These are phyloP conservation scores for Mortierella claussenii DNA, from an alignment of 192 early-diverging fungal genomes.

Conservation along the genomic window DNA sequence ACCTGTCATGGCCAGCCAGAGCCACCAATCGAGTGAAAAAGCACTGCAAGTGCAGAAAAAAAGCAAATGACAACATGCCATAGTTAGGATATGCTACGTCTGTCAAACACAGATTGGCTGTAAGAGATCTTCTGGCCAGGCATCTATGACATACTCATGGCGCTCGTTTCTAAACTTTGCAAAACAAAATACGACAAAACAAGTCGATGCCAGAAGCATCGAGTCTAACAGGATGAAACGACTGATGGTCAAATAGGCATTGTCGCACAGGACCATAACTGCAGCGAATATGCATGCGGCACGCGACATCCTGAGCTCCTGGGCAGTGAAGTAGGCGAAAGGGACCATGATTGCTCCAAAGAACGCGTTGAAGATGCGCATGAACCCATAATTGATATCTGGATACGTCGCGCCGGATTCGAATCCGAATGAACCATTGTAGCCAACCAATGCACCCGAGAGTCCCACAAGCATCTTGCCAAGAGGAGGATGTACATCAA, in stretches of 20 bases:
- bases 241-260: constrained; percentile 79
- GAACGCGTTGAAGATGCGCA: constrained; percentile 89
- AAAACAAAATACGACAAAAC: constrained; percentile 71
- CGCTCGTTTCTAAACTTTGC: constrained; percentile 81
- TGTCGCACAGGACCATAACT: constrained; percentile 82
- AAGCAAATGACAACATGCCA: too few species aligned
- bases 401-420: constrained; percentile 85
- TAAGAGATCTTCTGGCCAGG: too few species aligned
- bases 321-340: constrained; percentile 88
- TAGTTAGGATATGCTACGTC: too few species aligned
- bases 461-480: constrained; percentile 96
- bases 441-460: constrained; percentile 84
- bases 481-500: constrained; percentile 98
- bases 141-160: constrained; percentile 56
- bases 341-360: constrained; percentile 93
- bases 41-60: constrained; percentile 59
- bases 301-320: constrained; percentile 75
- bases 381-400: constrained; percentile 82
- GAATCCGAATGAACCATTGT: constrained; percentile 89
- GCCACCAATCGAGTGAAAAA: constrained; percentile 90
- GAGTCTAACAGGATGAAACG: constrained; percentile 96
- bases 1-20: constrained; percentile 89
- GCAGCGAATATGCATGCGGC: constrained; percentile 79
- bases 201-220: constrained; percentile 93
- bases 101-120: too few species aligned